Conservation (phyloP, 345 rosid genomes). For the Linum lewisii region DNA sequence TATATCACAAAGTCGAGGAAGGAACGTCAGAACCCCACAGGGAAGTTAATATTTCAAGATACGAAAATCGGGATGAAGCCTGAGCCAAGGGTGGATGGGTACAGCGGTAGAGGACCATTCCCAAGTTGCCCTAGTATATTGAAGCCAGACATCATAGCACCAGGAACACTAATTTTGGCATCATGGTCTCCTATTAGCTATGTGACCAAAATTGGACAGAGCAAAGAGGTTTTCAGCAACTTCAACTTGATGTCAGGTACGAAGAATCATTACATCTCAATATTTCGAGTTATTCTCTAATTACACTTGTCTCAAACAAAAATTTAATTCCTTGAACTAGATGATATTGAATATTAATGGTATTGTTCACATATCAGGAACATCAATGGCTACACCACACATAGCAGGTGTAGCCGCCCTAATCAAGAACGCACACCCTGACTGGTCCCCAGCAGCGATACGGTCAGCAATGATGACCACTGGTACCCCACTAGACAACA, state of each 20-base stretch:
- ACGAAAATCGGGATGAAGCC: constrained; percentile 27
- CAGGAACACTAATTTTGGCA: constrained; percentile 29
- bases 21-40: constrained; percentile 21
- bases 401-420: constrained; percentile 37
- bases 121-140: constrained; percentile 21
- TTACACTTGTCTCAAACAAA: too few relatives aligned
- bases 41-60: constrained; percentile 21
- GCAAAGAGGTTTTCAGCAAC: constrained; percentile 13
- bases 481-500: constrained; percentile 28
- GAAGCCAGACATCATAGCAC: constrained; percentile 42
- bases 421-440: constrained; percentile 27
- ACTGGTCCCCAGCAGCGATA: constrained; percentile 40
- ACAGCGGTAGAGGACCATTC: constrained; percentile 43
- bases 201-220: constrained; percentile 13
- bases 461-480: constrained; percentile 47
- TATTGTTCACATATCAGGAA: constrained; percentile 24
- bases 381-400: constrained; percentile 43
- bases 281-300: too few relatives aligned
- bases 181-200: constrained; percentile 34
- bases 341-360: too few relatives aligned
- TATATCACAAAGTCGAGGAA: constrained; percentile 17
- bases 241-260: constrained; percentile 13
- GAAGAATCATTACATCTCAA: too few relatives aligned
- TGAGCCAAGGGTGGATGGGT: constrained; percentile 32
- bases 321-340: too few relatives aligned